These are phyloP conservation scores for Gaertneriomyces semiglobifer DNA, from an alignment of 192 early-diverging fungal genomes.

Conservation along the genomic window DNA sequence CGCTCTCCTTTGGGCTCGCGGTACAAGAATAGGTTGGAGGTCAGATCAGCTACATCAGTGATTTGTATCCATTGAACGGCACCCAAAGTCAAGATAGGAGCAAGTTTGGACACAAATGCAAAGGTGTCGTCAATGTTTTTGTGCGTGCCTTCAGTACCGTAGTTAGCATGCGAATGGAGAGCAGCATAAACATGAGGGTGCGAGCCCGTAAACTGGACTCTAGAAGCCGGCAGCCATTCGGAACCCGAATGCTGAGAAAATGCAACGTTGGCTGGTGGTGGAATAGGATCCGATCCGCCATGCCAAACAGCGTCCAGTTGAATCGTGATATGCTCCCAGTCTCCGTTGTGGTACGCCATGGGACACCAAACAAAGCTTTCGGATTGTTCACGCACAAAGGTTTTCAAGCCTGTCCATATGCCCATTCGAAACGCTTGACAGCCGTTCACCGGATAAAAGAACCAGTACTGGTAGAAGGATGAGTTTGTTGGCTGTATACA, in stretches of 20 bases:
- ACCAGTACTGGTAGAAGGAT: constrained; percentile 24
- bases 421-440: constrained; percentile 33
- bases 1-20: constrained; percentile 8
- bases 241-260: constrained; percentile 28
- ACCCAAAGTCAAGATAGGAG: constrained; percentile 28
- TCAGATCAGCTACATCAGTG: constrained; percentile 25
- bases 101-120: constrained; percentile 29
- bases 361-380: constrained; percentile 35
- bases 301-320: constrained; percentile 23
- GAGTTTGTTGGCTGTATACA: neutral
- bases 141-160: constrained; percentile 24
- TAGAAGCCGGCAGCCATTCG: constrained; percentile 10
- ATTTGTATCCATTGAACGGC: constrained; percentile 29
- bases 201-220: constrained; percentile 11
- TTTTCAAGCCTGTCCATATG: constrained; percentile 24
- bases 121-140: constrained; percentile 33
- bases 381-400: constrained; percentile 22
- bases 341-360: constrained; percentile 30
- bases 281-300: constrained; percentile 12
- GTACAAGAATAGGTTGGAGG: constrained; percentile 20
- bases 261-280: constrained; percentile 12
- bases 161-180: constrained; percentile 34
- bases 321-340: constrained; percentile 34
- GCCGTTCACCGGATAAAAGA: constrained; percentile 31
- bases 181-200: constrained; percentile 31